Percentiles rank a stretch among this genome's conserved stretches.
Evolutionary conservation across 2,329 filamentous ascomycete species (phyloP).

Genomic region (Aspergillus aculeatus): DNA sequence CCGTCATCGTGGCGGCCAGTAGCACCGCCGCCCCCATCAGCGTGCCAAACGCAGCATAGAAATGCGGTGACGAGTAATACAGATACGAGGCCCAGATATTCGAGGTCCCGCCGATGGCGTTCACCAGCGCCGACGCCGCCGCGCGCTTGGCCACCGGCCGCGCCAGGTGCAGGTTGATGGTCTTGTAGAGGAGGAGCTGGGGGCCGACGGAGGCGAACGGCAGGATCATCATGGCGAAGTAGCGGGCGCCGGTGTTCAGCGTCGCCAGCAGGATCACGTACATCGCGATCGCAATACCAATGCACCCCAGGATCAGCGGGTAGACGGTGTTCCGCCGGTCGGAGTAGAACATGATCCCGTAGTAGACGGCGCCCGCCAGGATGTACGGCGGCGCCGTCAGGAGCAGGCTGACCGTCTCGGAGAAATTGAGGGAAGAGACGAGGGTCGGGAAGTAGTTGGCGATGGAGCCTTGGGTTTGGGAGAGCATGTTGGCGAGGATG

Average conservation of each 20-base stretch:
- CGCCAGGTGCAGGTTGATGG: constrained; percentile 43
- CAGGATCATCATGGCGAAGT: constrained; percentile 46
- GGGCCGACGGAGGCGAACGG: constrained; percentile 43
- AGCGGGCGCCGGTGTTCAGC: constrained; percentile 40
- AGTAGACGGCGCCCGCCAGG: constrained; percentile 40
- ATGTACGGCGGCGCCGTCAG: constrained; percentile 51
- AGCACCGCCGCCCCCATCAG: too few species aligned
- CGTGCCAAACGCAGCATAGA: constrained; percentile 7
- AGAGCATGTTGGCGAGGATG: too few species aligned
- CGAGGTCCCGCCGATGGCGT: constrained; percentile 29
- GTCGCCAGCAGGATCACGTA: constrained; percentile 43
- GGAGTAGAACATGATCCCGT: constrained; percentile 37
- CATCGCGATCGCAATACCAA: constrained; percentile 11
- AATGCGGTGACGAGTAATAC: constrained; percentile 30
- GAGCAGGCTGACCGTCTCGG: constrained; percentile 42
- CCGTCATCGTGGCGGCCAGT: too few species aligned
- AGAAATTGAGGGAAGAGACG: constrained; percentile 11
- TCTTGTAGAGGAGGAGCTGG: constrained; percentile 45
- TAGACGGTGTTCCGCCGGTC: constrained; percentile 39
- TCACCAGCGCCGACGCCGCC: constrained; percentile 43
- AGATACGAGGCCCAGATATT: constrained; percentile 29
- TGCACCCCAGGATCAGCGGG: constrained; percentile 36
- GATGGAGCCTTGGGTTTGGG: too few species aligned
- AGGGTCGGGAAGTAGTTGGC: too few species aligned
- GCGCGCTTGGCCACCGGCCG: constrained; percentile 45